Percentiles rank a stretch among this genome's conserved stretches.
Conservation (phyloP, 148 eudicot genomes). For the Rhododendron williamsianum region DNA sequence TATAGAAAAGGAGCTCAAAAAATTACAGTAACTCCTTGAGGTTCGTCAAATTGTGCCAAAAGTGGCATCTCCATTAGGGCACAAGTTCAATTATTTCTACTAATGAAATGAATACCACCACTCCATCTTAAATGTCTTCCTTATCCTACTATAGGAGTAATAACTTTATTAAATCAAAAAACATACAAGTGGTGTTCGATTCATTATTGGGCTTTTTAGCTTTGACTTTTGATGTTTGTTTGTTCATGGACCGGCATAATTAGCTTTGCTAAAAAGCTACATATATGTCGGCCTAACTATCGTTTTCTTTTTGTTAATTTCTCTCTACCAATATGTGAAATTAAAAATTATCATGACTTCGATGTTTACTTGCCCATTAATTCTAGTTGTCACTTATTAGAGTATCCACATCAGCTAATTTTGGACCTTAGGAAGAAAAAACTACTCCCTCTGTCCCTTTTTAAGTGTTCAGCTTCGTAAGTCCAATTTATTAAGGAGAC, state of each 20-base stretch:
- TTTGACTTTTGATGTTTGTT: slow-evolving; percentile 19
- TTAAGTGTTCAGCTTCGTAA: too few species aligned
- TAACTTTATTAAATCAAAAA: background rate
- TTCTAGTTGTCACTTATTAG: background rate
- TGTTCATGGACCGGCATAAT: slow-evolving; percentile 13
- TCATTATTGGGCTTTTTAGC: slow-evolving; percentile 1
- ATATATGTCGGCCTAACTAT: slow-evolving; percentile 10
- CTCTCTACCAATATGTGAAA: background rate
- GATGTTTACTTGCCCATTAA: background rate
- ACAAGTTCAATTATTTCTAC: too few species aligned
- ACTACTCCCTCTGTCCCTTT: too few species aligned
- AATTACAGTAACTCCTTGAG: background rate
- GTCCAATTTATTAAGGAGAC: too few species aligned
- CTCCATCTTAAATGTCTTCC: background rate
- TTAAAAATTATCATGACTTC: background rate
- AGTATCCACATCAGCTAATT: too few species aligned
- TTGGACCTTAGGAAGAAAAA: too few species aligned
- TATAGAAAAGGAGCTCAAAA: background rate
- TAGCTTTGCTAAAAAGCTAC: slow-evolving; percentile 35
- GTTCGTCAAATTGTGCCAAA: background rate
- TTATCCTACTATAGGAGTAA: too few species aligned
- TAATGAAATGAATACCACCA: background rate
- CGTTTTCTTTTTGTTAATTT: slow-evolving; percentile 6
- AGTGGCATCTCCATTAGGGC: too few species aligned
- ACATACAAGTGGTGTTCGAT: slow-evolving; percentile 17